A percentile compares a stretch with the other conserved stretches of the same genome.
These are phyloP conservation scores for Pestalotiopsis sp. DNA, from an alignment of 2,329 filamentous ascomycete species.

Conservation along the genomic window DNA sequence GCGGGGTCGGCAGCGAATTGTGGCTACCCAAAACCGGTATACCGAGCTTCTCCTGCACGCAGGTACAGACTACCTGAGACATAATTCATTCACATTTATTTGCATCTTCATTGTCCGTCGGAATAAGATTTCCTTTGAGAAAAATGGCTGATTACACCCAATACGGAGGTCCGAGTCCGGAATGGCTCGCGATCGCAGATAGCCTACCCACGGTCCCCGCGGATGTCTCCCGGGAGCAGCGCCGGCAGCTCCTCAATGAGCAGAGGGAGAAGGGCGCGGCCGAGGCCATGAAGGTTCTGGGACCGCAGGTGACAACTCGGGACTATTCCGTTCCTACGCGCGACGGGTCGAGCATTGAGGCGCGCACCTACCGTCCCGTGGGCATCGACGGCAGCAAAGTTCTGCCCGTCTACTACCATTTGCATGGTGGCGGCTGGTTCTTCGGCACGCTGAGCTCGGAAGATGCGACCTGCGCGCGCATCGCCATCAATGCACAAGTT, in stretches of 20 bases:
- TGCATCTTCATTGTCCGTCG: background rate
- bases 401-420: conserved; percentile 53
- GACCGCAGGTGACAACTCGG: conserved; percentile 31
- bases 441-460: conserved; percentile 57
- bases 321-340: conserved; percentile 44
- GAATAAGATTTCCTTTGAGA: background rate
- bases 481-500: conserved; percentile 43
- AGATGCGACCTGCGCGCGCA: conserved; percentile 51
- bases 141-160: background rate
- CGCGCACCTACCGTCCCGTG: conserved; percentile 47
- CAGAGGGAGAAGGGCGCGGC: conserved; percentile 34
- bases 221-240: conserved; percentile 23
- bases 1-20: background rate
- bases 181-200: conserved; percentile 45
- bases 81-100: background rate
- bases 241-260: conserved; percentile 30
- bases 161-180: conserved; percentile 43
- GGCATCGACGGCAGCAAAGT: conserved; percentile 30
- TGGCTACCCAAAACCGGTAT: background rate
- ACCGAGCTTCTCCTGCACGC: background rate
- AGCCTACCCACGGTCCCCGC: conserved; percentile 30
- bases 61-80: too few relatives aligned
- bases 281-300: conserved; percentile 28
- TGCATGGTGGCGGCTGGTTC: conserved; percentile 60
- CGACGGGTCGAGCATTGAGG: conserved; percentile 46